Conservation (phyloP, 352 stramenopile genomes). For the Globisporangium perplexum region DNA sequence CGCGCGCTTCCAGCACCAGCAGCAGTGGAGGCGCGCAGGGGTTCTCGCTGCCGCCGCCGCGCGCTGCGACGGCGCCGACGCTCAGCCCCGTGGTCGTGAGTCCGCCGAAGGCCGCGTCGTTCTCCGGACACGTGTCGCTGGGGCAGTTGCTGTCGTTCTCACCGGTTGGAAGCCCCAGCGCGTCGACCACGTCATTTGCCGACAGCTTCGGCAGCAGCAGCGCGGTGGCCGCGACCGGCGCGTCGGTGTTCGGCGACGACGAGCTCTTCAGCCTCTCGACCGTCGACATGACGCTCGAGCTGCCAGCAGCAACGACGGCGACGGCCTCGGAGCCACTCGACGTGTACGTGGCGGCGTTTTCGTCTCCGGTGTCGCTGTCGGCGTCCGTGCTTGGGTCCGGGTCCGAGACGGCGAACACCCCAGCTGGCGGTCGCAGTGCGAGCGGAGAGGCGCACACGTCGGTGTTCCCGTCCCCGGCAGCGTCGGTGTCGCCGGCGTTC, state of each 20-base stretch:
- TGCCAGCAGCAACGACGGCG: background rate
- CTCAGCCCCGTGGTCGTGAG: background rate
- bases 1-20: background rate
- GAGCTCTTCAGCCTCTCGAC: conserved; percentile 26
- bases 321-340: background rate
- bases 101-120: conserved; percentile 7
- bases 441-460: background rate
- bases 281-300: conserved; percentile 5
- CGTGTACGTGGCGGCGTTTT: background rate
- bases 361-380: background rate
- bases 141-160: conserved; percentile 60
- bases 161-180: conserved; percentile 24
- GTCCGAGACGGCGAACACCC: conserved; percentile 3
- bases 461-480: background rate
- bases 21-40: background rate
- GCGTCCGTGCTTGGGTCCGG: background rate
- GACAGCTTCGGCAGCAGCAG: conserved; percentile 26
- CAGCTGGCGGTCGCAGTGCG: background rate
- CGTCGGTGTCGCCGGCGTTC: background rate
- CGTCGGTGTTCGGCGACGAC: conserved; percentile 20
- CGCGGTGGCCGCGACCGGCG: conserved; percentile 1
- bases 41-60: conserved; percentile 8
- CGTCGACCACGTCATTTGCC: conserved; percentile 13
- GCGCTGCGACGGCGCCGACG: conserved; percentile 13
- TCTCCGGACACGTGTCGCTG: conserved; percentile 15